Conservation (phyloP, 2,329 filamentous ascomycete species). For the Claviceps capensis region DNA sequence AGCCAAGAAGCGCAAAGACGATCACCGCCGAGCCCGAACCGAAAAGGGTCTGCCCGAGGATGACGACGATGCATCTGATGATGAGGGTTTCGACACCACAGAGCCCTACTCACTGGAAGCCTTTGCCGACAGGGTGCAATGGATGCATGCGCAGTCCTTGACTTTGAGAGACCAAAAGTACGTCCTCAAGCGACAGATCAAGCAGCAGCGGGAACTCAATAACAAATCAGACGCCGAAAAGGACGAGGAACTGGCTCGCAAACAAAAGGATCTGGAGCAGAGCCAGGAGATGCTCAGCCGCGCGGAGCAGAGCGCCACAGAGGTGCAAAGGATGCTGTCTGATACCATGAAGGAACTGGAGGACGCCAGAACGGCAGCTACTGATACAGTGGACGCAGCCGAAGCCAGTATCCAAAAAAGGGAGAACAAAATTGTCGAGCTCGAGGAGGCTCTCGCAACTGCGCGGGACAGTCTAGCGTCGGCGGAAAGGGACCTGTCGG, state of each 20-base stretch:
- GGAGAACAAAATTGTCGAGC: constrained; percentile 24
- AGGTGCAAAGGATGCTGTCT: constrained; percentile 34
- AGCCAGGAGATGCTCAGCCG: constrained; percentile 21
- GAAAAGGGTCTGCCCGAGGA: constrained; percentile 41
- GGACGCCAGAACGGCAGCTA: constrained; percentile 14
- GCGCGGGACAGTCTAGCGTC: constrained; percentile 10
- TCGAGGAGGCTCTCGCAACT: constrained; percentile 18
- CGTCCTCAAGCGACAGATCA: constrained; percentile 81
- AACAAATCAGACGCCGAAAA: constrained; percentile 67
- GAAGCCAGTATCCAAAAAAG: constrained; percentile 19
- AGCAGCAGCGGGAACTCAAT: constrained; percentile 88
- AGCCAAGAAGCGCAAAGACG: constrained; percentile 38
- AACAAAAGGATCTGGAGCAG: constrained; percentile 41
- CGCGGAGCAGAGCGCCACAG: constrained; percentile 24
- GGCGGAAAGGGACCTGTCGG: constrained; percentile 18
- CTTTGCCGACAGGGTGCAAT: constrained; percentile 68
- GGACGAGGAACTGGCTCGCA: constrained; percentile 48
- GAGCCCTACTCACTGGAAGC: constrained; percentile 59
- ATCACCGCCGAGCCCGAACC: constrained; percentile 36
- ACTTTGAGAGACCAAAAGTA: constrained; percentile 75
- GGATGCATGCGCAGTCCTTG: constrained; percentile 63
- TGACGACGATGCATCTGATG: constrained; percentile 48
- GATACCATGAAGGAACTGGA: constrained; percentile 35
- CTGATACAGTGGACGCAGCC: constrained; percentile 11
- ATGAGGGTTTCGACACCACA: constrained; percentile 42